Evolutionary conservation across 176 grass and related monocot genomes (phyloP).

Genomic region (sorghum (Sorghum bicolor)): DNA sequence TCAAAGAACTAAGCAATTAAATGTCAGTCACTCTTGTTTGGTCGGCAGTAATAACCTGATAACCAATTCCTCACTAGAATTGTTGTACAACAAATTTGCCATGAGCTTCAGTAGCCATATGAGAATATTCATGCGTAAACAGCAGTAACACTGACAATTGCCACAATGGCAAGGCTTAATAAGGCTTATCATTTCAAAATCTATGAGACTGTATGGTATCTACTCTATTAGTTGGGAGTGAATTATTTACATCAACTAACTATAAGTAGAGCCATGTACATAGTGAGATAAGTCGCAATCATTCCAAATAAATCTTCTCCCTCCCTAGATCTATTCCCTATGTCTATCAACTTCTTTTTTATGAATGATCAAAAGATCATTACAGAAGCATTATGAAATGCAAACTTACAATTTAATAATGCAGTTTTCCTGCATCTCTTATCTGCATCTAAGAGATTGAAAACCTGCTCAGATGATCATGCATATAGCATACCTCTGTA

Average conservation of each 20-base stretch:
- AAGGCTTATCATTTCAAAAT: neutral
- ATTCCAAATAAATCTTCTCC: neutral
- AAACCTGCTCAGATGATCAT: neutral
- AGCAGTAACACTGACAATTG: neutral
- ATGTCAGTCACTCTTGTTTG: constrained; percentile 4
- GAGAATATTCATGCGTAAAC: neutral
- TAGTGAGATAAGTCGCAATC: neutral
- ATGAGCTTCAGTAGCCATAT: neutral
- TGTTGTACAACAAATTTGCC: neutral
- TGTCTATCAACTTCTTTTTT: neutral
- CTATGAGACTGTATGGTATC: neutral
- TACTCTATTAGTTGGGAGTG: neutral
- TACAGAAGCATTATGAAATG: neutral
- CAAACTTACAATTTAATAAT: neutral
- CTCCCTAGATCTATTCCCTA: neutral
- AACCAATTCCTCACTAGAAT: neutral
- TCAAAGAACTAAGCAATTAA: constrained; percentile 14
- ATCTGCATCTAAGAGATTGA: neutral
- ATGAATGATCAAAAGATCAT: neutral
- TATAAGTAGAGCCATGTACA: neutral
- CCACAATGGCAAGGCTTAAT: neutral
- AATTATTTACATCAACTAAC: neutral
- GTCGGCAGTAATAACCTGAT: neutral
- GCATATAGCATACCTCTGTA: neutral
- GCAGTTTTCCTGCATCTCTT: neutral